Percentiles rank a stretch among this genome's conserved stretches.
Conservation (phyloP, 164 flowering plant species). For the Vitis amurensis region DNA sequence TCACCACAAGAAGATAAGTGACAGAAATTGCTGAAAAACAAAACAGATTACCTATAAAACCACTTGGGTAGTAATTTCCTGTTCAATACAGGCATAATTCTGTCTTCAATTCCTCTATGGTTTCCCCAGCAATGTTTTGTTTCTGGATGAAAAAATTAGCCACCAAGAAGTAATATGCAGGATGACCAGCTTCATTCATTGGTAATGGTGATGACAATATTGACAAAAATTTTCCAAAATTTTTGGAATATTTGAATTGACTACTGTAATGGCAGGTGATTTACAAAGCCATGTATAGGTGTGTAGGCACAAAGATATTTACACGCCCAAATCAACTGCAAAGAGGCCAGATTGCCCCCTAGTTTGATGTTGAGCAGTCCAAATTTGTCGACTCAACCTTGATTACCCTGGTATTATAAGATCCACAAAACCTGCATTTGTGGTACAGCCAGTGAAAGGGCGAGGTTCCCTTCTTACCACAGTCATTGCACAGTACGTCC, state of each 20-base stretch:
- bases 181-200: too few species aligned
- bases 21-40: too few species aligned
- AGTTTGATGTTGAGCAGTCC: conserved; percentile 29
- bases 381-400: conserved; percentile 34
- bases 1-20: too few species aligned
- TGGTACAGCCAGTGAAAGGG: conserved; percentile 95
- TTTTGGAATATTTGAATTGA: conserved; percentile 17
- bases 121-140: too few species aligned
- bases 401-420: conserved; percentile 83
- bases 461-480: conserved; percentile 66
- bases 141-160: too few species aligned
- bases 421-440: conserved; percentile 78
- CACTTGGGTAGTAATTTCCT: too few species aligned
- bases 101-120: too few species aligned
- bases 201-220: too few species aligned
- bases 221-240: neutral
- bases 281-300: conserved; percentile 14
- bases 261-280: conserved; percentile 2
- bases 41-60: too few species aligned
- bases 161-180: too few species aligned
- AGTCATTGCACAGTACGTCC: conserved; percentile 92
- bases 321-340: neutral
- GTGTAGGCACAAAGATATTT: conserved; percentile 4
- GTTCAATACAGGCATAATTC: too few species aligned
- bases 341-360: neutral